Evolutionary conservation across 805 yeast genomes (phyloP).

Genomic region (Teunomyces pallodes): DNA sequence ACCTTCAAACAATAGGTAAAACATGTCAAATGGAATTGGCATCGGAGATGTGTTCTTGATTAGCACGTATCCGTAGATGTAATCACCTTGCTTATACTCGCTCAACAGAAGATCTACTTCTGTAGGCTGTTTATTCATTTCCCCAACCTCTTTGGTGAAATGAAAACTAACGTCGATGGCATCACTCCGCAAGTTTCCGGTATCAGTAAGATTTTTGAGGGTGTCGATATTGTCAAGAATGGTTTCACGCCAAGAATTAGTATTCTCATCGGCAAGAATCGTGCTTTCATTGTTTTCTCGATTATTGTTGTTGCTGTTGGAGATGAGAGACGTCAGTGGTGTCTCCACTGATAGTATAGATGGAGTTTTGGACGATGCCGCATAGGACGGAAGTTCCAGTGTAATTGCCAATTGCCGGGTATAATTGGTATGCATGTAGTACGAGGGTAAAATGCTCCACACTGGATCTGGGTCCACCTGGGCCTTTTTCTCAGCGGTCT

Average conservation of each 20-base stretch:
- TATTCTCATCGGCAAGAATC: conserved; percentile 34
- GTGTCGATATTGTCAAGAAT: conserved; percentile 36
- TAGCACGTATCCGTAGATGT: conserved; percentile 53
- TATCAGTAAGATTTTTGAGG: conserved; percentile 29
- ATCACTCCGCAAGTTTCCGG: conserved; percentile 25
- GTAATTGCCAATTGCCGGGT: conserved; percentile 4
- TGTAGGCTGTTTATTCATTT: conserved; percentile 24
- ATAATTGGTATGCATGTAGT: conserved; percentile 29
- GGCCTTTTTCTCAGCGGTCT: neutral
- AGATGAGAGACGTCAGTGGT: neutral
- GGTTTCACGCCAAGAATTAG: conserved; percentile 35
- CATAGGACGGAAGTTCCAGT: conserved; percentile 21
- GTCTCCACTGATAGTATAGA: conserved; percentile 1
- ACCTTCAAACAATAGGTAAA: conserved; percentile 58
- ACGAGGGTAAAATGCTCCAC: conserved; percentile 41
- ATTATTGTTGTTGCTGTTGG: neutral
- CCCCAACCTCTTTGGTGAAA: conserved; percentile 36
- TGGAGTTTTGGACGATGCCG: neutral
- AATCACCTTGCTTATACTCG: conserved; percentile 67
- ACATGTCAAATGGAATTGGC: conserved; percentile 59
- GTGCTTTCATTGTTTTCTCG: neutral
- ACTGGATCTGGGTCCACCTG: conserved; percentile 18
- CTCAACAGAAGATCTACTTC: conserved; percentile 28
- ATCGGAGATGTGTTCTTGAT: conserved; percentile 40
- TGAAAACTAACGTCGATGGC: conserved; percentile 25